Conservation (phyloP, 768 basidiomycete genomes). For the Russula abietina region DNA sequence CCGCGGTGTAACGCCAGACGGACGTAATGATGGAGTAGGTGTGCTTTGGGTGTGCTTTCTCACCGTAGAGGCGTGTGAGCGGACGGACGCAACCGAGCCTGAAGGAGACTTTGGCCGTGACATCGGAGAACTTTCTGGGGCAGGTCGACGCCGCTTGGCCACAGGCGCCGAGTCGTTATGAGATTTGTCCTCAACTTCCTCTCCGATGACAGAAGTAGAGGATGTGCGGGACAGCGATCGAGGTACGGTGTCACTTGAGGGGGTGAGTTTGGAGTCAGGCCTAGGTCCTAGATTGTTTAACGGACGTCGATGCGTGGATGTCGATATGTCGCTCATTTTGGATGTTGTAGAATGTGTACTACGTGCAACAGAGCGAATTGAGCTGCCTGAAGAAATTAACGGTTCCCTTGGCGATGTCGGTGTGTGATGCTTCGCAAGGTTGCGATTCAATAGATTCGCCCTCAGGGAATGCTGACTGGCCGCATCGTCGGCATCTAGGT, state of each 20-base stretch:
- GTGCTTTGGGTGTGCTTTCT: slow-evolving; percentile 29
- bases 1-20: slow-evolving; percentile 22
- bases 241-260: slow-evolving; percentile 32
- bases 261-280: slow-evolving; percentile 72
- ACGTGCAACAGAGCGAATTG: slow-evolving; percentile 44
- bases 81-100: slow-evolving; percentile 35
- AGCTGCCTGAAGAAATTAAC: slow-evolving; percentile 33
- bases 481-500: slow-evolving; percentile 35
- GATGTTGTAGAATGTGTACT: slow-evolving; percentile 36
- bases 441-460: slow-evolving; percentile 38
- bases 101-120: slow-evolving; percentile 27
- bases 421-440: slow-evolving; percentile 27
- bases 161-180: not conserved
- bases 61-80: slow-evolving; percentile 37
- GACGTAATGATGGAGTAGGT: slow-evolving; percentile 22
- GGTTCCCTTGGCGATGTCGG: slow-evolving; percentile 30
- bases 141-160: slow-evolving; percentile 17
- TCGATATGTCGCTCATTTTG: slow-evolving; percentile 27
- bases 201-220: slow-evolving; percentile 20
- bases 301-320: slow-evolving; percentile 27
- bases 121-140: slow-evolving; percentile 12
- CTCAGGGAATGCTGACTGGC: slow-evolving; percentile 44
- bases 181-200: slow-evolving; percentile 11
- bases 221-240: slow-evolving; percentile 21
- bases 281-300: slow-evolving; percentile 27